A percentile compares a stretch with the other conserved stretches of the same genome.
These are phyloP conservation scores for Pseudodiploospora longispora DNA, from an alignment of 2,329 filamentous ascomycete species.

Conservation along the genomic window DNA sequence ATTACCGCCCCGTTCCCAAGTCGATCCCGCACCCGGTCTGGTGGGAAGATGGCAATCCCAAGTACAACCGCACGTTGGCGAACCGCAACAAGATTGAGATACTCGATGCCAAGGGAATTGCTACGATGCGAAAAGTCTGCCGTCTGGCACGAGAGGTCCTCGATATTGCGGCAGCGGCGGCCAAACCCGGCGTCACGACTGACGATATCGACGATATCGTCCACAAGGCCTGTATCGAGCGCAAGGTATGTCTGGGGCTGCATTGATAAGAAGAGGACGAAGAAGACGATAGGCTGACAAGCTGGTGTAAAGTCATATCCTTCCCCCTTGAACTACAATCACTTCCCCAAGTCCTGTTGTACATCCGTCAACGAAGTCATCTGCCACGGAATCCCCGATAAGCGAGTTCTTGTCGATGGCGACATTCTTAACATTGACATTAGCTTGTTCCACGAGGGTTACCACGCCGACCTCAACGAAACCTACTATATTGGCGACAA, in stretches of 20 bases:
- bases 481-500: constrained; percentile 96
- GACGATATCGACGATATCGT: constrained; percentile 93
- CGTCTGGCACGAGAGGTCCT: constrained; percentile 80
- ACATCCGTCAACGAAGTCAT: constrained; percentile 96
- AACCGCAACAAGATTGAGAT: constrained; percentile 76
- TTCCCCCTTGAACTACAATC: constrained; percentile 87
- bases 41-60: constrained; percentile 70
- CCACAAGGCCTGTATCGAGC: constrained; percentile 88
- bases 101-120: constrained; percentile 69
- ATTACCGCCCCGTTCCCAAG: constrained; percentile 64
- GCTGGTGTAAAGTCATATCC: constrained; percentile 65
- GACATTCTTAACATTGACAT: constrained; percentile 98
- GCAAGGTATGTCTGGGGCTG: constrained; percentile 57
- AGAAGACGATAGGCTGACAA: constrained; percentile 4
- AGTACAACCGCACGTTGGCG: constrained; percentile 50
- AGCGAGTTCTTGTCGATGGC: constrained; percentile 77
- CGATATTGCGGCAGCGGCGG: constrained; percentile 77
- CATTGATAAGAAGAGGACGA: neutral
- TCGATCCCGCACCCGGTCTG: constrained; percentile 83
- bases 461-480: constrained; percentile 95
- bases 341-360: constrained; percentile 97
- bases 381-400: constrained; percentile 95
- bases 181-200: constrained; percentile 87
- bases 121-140: constrained; percentile 90
- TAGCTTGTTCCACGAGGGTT: constrained; percentile 86